These are phyloP conservation scores for Abrus precatorius DNA, from an alignment of 306 rosid species.

Conservation along the genomic window DNA sequence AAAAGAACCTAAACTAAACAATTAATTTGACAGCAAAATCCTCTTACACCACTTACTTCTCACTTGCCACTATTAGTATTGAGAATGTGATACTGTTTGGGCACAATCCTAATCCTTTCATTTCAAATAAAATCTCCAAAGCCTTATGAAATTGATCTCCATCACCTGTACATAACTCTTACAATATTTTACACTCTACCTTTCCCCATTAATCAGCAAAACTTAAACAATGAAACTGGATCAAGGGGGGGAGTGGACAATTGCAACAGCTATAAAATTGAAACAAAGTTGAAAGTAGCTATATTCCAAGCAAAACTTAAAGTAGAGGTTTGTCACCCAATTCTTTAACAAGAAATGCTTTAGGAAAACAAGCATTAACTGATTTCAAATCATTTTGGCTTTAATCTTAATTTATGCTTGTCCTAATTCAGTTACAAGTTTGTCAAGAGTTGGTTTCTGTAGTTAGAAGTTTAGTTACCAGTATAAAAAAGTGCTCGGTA, in stretches of 20 bases:
- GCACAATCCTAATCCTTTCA: constrained; percentile 77
- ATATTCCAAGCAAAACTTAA: constrained; percentile 25
- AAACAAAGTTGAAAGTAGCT: constrained; percentile 26
- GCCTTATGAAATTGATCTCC: constrained; percentile 91
- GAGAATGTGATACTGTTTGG: constrained; percentile 94
- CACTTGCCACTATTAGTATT: constrained; percentile 82
- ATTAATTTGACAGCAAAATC: constrained; percentile 27
- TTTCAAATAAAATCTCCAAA: constrained; percentile 80
- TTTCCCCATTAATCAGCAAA: constrained; percentile 42
- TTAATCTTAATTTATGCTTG: constrained; percentile 7
- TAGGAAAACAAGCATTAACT: neutral
- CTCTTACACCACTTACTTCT: constrained; percentile 67
- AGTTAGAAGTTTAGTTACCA: constrained; percentile 19
- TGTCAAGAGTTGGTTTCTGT: constrained; percentile 10
- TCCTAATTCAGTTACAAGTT: constrained; percentile 20
- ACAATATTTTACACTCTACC: constrained; percentile 33
- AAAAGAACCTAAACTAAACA: constrained; percentile 39
- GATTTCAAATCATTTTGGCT: constrained; percentile 22
- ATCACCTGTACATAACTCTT: constrained; percentile 71
- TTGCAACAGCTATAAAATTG: constrained; percentile 34
- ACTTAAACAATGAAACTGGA: constrained; percentile 34
- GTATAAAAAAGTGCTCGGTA: constrained; percentile 9
- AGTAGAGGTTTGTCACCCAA: neutral
- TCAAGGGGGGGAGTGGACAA: neutral
- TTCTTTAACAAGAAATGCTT: constrained; percentile 20